Evolutionary conservation across 345 rosid species (phyloP), one percentile per base, ranked within the genome.

Genomic region (Mallotus nudiflorus): DNA sequence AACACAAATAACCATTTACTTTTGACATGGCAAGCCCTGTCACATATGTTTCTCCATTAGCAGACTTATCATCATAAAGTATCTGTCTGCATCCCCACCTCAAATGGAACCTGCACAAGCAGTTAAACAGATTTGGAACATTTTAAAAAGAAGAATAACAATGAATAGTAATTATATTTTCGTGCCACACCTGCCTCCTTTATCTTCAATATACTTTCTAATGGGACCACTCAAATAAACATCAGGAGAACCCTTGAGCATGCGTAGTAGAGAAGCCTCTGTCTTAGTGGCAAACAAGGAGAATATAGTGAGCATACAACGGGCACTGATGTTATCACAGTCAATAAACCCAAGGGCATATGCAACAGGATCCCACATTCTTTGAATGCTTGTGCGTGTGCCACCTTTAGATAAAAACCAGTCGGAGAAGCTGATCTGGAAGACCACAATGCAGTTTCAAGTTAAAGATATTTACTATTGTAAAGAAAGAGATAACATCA

Each of bases 301-400:
- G 84, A 95, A 95, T 83, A 95, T 95, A 12, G 99, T 95, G 57
- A 95, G 96, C 99, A 95, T 95, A 78, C 99, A 95, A 45, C 99
- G 88, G 22, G 99, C 99, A 72, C 99, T 95, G 83, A 95, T 95
- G 82, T 90, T 95, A 81, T 95, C 97, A 55, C 99, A 95, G 78
- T 95, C 99, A 58, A 95, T 95, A 79, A 95, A 95, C 58, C 99
- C 99, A 15, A 95, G 95, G 66, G 99, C 99, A 70, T 94, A 95
- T 52, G 99, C 99, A 82, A 95, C 99, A 60, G 99, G 99, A 84
- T 95, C 97, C 98, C 98, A 94, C 98, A 94, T 85, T 83, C 98
- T 87, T 74, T 89, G 93, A 71, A 94, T 90, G 70, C 98, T 94
- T 40, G 50, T 73, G 22, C 97, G 84, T 12, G 97, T 91, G 59